Conservation (phyloP, 345 rosid genomes). For the Gossypium sturtianum region DNA sequence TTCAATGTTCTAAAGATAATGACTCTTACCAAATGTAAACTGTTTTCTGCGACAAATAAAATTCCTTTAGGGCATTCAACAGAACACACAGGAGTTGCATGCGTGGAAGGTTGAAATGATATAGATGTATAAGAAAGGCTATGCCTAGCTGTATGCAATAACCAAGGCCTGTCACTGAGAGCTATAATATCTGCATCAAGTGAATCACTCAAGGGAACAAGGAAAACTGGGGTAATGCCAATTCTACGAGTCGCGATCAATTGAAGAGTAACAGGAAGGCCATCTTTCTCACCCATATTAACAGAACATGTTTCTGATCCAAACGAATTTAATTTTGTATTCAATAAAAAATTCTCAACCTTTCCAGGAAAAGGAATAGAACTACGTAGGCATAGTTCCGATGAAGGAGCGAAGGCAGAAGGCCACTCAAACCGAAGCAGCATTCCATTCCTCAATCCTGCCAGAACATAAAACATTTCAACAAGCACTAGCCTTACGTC, state of each 20-base stretch:
- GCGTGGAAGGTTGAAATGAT: constrained; percentile 91
- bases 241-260: constrained; percentile 86
- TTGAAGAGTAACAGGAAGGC: constrained; percentile 52
- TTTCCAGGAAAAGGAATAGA: constrained; percentile 29
- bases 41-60: constrained; percentile 88
- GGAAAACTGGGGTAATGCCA: constrained; percentile 93
- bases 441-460: constrained; percentile 98
- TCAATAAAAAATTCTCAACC: constrained; percentile 22
- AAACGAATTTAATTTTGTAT: constrained; percentile 21
- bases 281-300: constrained; percentile 30
- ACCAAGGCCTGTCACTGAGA: constrained; percentile 97
- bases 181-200: constrained; percentile 80
- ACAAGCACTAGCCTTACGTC: constrained; percentile 91
- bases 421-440: constrained; percentile 97
- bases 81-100: constrained; percentile 90
- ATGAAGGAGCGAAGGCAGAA: constrained; percentile 30
- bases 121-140: constrained; percentile 84
- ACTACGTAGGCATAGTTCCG: constrained; percentile 21
- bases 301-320: constrained; percentile 23
- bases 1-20: constrained; percentile 7
- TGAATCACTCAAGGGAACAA: constrained; percentile 76
- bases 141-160: constrained; percentile 87
- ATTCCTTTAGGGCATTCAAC: constrained; percentile 90
- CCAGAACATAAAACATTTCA: constrained; percentile 75
- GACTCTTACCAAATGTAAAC: constrained; percentile 79